Conservation (phyloP, 768 basidiomycete species). For the Termitomyces sp. region DNA sequence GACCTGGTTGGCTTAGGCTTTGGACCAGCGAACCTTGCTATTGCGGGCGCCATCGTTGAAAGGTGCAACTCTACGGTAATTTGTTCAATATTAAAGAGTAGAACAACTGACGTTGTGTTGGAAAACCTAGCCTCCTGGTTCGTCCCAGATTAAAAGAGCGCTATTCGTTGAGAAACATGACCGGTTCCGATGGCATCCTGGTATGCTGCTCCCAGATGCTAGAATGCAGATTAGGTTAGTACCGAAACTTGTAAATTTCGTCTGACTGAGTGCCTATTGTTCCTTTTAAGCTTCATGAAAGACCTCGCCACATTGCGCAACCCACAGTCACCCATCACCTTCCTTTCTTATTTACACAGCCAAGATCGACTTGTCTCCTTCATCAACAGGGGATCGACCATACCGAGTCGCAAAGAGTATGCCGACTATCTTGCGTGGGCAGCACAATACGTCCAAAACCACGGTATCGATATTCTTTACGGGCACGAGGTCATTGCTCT, state of each 20-base stretch:
- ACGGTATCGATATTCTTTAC: constrained; percentile 39
- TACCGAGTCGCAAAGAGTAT: constrained; percentile 50
- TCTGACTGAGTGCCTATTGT: background rate
- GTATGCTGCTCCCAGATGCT: constrained; percentile 48
- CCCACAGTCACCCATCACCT: constrained; percentile 48
- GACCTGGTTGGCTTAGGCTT: constrained; percentile 51
- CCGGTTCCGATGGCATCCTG: constrained; percentile 51
- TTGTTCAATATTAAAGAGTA: constrained; percentile 4
- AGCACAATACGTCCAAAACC: constrained; percentile 37
- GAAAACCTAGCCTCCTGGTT: constrained; percentile 3
- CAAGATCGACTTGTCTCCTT: constrained; percentile 46
- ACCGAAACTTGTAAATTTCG: background rate
- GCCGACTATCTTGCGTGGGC: constrained; percentile 54
- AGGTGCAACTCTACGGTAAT: constrained; percentile 23
- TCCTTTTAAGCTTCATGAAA: constrained; percentile 39
- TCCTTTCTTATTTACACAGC: constrained; percentile 48
- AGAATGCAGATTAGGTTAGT: constrained; percentile 51
- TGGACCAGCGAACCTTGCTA: constrained; percentile 50
- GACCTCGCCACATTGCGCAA: constrained; percentile 51
- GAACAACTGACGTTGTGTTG: background rate
- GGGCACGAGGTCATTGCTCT: constrained; percentile 44
- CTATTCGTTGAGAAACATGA: constrained; percentile 48
- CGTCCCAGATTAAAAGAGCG: constrained; percentile 20
- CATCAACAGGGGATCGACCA: constrained; percentile 49
- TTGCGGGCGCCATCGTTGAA: constrained; percentile 47